Percentiles rank a stretch among this genome's conserved stretches.
These are phyloP conservation scores for Trametes elegans DNA, from an alignment of 768 basidiomycete species.

Conservation along the genomic window DNA sequence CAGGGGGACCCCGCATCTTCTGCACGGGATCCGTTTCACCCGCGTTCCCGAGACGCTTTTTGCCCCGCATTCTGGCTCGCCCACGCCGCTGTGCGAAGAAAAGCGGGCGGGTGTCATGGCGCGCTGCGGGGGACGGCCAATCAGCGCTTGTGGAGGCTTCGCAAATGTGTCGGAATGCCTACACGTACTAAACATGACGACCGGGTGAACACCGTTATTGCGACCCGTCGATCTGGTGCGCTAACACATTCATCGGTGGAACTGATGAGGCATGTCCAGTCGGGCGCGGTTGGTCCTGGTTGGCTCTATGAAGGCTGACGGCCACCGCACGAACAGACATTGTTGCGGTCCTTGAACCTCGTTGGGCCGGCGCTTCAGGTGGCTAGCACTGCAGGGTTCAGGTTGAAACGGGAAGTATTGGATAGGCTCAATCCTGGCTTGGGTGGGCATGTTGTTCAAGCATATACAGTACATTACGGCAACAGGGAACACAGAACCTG, in stretches of 20 bases:
- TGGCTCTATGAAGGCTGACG: no score
- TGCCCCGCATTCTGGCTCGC: conserved; percentile 1
- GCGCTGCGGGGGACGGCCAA: background rate
- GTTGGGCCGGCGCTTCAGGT: no score
- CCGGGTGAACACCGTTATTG: background rate
- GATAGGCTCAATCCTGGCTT: no score
- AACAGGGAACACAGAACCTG: no score
- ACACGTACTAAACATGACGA: background rate
- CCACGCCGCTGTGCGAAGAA: background rate
- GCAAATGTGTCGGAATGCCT: conserved; percentile 5
- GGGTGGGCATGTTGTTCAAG: no score
- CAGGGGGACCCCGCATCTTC: background rate
- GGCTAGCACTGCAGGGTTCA: no score
- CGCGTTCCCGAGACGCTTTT: background rate
- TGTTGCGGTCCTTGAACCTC: no score
- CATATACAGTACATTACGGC: no score
- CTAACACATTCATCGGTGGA: background rate
- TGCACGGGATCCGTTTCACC: background rate
- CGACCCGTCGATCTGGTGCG: background rate
- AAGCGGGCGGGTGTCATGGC: no score
- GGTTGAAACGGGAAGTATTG: no score
- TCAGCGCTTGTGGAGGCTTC: background rate
- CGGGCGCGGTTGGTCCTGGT: no score
- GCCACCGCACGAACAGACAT: no score
- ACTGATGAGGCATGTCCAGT: background rate